Percentiles rank a stretch among this genome's conserved stretches.
phyloP scores from a whole-genome alignment of 257 asterid species.

The Solanum etuberosum region DNA sequence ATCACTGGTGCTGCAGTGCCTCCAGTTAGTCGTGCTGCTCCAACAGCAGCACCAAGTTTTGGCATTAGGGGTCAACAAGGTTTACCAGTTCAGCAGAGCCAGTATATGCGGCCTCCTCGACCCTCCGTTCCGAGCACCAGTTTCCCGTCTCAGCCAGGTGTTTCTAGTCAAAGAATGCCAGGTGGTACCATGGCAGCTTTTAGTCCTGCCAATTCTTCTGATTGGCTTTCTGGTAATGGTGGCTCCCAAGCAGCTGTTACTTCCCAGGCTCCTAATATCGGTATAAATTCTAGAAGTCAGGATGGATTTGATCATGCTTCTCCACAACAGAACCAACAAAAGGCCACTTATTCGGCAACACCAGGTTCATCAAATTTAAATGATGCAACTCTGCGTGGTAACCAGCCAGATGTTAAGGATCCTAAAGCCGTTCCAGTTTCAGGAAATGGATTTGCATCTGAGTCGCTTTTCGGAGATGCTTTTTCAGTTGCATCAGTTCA shows the following conservation, averaged over 20 bases:
- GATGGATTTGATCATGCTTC: constrained; percentile 25
- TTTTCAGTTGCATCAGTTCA: constrained; percentile 45
- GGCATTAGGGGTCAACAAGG: constrained; percentile 37
- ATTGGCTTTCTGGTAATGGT: constrained; percentile 35
- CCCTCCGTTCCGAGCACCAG: constrained; percentile 36
- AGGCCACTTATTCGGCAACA: constrained; percentile 21
- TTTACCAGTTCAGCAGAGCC: constrained; percentile 41
- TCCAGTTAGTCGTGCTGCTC: constrained; percentile 22
- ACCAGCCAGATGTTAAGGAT: constrained; percentile 39
- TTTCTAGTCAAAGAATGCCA: constrained; percentile 40
- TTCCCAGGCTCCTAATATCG: constrained; percentile 46
- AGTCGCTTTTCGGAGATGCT: constrained; percentile 50
- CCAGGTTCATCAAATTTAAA: constrained; percentile 36
- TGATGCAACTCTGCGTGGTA: constrained; percentile 18
- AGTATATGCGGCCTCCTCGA: constrained; percentile 41
- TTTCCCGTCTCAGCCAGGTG: constrained; percentile 44
- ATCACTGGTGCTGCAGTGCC: constrained; percentile 19
- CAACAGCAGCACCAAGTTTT: constrained; percentile 39
- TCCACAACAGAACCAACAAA: constrained; percentile 37
- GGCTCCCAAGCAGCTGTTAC: constrained; percentile 31
- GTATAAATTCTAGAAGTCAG: constrained; percentile 29
- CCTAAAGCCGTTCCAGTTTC: constrained; percentile 30
- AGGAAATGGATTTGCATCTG: constrained; percentile 60
- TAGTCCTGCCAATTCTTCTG: constrained; percentile 30
- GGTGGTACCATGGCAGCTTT: constrained; percentile 26